Base-by-base conservation (phyloP, 164 flowering plant species). In the Umbilicus rupestris region DNA sequence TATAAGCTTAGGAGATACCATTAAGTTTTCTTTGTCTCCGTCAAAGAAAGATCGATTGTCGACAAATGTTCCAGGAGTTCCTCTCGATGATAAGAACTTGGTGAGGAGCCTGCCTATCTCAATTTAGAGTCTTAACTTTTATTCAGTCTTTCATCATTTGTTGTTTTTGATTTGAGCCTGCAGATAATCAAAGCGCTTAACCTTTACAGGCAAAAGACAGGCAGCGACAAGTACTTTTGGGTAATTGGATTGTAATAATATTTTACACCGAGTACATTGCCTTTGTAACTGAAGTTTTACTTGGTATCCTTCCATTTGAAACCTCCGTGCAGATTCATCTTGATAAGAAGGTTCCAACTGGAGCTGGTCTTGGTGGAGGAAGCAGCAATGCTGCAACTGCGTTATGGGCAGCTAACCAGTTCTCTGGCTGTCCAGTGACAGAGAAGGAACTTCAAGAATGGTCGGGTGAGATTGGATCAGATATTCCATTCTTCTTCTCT, bases 371-470 rank as follows among this genome's bases (percentile, higher is more conserved):
- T 69, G 99, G 99, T 58, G 99, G 99, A 69, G 99, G 99, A 58
- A 94, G 99, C 73, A 85, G 99, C 69, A 94, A 94, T 83, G 99
- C 99, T 70, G 99, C 97, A 35, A 94, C 99, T 68, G 95, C 99
- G 60, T 73, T 94, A 47, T 94, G 99, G 99, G 99, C 99, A 47
- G 97, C 96, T 68, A 94, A 94, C 78, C 97, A 89, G 72, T 89
- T 94, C 68, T 87, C 70, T 72, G 85, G 89, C 55, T 68, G 86
- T 79, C 69, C 77, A 78, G 96, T 88, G 20, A 76, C 87, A 45
- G 97, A 91, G 74, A 84, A 87, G 75, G 95, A 94, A 52, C 96
- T 94, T 69, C 97, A 88, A 74, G 93, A 91, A 70, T 94, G 99
- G 99, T 91, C 97, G 3, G 69, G 90, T 74, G 97, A 94, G 77